phyloP scores from a whole-genome alignment of 2,329 filamentous ascomycete genomes.

The Byssothecium circinans region DNA sequence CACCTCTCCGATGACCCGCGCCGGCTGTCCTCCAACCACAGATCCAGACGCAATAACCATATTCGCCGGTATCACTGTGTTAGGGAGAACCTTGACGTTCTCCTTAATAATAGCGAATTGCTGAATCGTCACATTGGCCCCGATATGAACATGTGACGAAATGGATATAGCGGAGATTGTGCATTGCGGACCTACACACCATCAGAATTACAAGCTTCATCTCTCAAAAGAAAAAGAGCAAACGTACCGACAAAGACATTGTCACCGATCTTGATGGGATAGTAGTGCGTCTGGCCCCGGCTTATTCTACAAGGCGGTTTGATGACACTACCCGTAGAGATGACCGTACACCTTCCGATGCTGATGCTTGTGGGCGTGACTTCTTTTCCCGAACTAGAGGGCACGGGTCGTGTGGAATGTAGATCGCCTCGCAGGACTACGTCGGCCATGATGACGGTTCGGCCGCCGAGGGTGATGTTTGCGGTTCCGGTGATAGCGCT shows the following conservation, averaged over 20 bases:
- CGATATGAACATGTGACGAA: slow-evolving; percentile 84
- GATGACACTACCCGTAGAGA: slow-evolving; percentile 75
- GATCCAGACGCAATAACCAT: slow-evolving; percentile 94
- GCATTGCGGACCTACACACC: slow-evolving; percentile 49
- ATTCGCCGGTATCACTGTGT: slow-evolving; percentile 77
- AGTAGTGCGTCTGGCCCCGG: slow-evolving; percentile 74
- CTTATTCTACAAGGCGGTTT: slow-evolving; percentile 82
- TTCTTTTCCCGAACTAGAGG: slow-evolving; percentile 34
- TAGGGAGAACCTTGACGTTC: slow-evolving; percentile 84
- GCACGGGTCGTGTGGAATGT: slow-evolving; percentile 45
- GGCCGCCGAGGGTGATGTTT: slow-evolving; percentile 96
- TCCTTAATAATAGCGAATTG: slow-evolving; percentile 93
- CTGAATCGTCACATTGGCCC: slow-evolving; percentile 73
- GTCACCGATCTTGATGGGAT: slow-evolving; percentile 89
- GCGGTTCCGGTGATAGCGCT: slow-evolving; percentile 91
- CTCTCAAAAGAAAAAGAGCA: neutral
- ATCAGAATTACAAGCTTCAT: neutral
- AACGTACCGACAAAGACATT: slow-evolving; percentile 83
- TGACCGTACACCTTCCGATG: slow-evolving; percentile 89
- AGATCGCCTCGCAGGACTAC: slow-evolving; percentile 93
- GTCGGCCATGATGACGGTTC: slow-evolving; percentile 90
- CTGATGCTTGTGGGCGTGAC: slow-evolving; percentile 64
- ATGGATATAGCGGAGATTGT: slow-evolving; percentile 83
- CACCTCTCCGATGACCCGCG: slow-evolving; percentile 52
- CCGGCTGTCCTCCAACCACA: slow-evolving; percentile 69